These are phyloP conservation scores for Capsicum rhomboideum DNA, from an alignment of 257 asterid genomes.

Conservation along the genomic window DNA sequence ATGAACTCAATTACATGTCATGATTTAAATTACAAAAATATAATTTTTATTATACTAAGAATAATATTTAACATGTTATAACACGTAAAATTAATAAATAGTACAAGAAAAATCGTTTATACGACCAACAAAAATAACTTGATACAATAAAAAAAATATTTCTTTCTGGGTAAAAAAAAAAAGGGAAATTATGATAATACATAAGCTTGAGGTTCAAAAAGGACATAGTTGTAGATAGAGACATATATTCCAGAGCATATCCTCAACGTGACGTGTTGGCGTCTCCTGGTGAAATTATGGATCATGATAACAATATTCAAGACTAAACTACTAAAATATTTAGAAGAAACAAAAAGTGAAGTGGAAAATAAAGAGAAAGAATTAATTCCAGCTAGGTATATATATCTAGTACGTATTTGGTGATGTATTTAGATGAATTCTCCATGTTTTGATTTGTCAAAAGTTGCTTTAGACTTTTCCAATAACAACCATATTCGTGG, in stretches of 20 bases:
- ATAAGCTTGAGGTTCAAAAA: not conserved
- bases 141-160: no score
- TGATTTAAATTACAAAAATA: no score
- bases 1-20: no score
- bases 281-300: not conserved
- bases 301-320: not conserved
- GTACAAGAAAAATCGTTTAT: no score
- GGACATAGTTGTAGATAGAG: not conserved
- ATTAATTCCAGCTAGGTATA: not conserved
- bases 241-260: not conserved
- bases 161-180: no score
- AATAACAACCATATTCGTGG: not conserved
- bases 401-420: not conserved
- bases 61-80: no score
- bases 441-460: not conserved
- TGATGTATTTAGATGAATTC: not conserved
- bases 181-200: not conserved
- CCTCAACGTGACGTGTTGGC: constrained; percentile 3
- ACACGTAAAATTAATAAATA: no score
- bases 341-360: not conserved
- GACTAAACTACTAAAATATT: not conserved
- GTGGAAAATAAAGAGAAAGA: not conserved
- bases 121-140: no score
- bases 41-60: no score
- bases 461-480: not conserved